phyloP scores from a whole-genome alignment of 1,284 basidiomycete species.

The Tremellales sp. region DNA sequence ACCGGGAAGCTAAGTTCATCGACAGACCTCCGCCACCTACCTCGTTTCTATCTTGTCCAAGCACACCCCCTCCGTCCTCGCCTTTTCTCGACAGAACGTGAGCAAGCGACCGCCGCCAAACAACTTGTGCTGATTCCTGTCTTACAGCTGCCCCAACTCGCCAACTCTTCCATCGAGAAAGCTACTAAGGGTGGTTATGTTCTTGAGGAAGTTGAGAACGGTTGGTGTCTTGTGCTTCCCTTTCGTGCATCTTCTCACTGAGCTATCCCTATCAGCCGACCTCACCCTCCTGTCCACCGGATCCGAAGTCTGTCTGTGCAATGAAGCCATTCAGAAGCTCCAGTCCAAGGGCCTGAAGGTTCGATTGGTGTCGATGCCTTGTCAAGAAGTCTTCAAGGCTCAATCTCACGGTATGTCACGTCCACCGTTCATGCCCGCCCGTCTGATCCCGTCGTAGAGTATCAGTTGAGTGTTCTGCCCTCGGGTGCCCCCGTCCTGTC shows the following conservation, averaged over 20 bases:
- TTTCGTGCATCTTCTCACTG: not conserved
- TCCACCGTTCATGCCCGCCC: not conserved
- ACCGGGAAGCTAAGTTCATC: not conserved
- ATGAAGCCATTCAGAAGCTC: constrained; percentile 78
- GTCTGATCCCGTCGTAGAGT: constrained; percentile 51
- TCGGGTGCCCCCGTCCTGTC: constrained; percentile 85
- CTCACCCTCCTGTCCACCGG: constrained; percentile 85
- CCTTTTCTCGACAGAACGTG: constrained; percentile 46
- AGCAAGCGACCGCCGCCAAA: constrained; percentile 2
- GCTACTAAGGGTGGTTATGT: constrained; percentile 86
- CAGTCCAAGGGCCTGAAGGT: constrained; percentile 72
- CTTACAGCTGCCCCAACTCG: constrained; percentile 77
- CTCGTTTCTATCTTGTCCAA: constrained; percentile 68
- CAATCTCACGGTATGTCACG: constrained; percentile 23
- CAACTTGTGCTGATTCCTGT: not conserved
- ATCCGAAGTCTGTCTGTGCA: constrained; percentile 77
- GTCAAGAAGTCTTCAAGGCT: constrained; percentile 85
- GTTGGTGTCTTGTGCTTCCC: constrained; percentile 45
- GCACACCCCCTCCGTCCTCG: constrained; percentile 65
- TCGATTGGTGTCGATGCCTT: constrained; percentile 82
- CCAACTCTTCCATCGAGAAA: constrained; percentile 78
- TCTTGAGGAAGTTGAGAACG: constrained; percentile 66
- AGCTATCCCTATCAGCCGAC: constrained; percentile 55
- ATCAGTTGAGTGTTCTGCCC: constrained; percentile 77
- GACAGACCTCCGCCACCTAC: constrained; percentile 88